Evolutionary conservation across 106 monocot genomes (phyloP).

Genomic region (Dendrobium catenatum): DNA sequence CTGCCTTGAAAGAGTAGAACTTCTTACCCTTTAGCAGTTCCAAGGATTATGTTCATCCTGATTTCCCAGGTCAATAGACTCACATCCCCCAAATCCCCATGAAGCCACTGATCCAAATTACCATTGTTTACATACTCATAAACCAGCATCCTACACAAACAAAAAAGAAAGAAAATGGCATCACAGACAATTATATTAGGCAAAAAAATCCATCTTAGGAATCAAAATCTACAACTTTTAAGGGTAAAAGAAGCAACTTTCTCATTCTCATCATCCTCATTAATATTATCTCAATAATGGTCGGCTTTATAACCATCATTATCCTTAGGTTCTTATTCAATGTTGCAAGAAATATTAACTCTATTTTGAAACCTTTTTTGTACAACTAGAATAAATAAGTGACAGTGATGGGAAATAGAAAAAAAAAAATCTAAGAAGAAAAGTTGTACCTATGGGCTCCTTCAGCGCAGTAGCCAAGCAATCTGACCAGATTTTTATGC

Average conservation of each 20-base stretch:
- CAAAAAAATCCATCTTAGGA: neutral
- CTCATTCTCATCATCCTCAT: too few species aligned
- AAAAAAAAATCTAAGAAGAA: too few species aligned
- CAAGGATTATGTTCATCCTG: constrained; percentile 6
- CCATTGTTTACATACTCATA: constrained; percentile 16
- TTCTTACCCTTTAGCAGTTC: constrained; percentile 29
- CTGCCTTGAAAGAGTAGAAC: neutral
- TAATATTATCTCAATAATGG: too few species aligned
- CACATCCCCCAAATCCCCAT: constrained; percentile 25
- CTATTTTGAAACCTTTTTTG: too few species aligned
- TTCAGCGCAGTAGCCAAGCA: constrained; percentile 33
- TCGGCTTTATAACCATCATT: too few species aligned
- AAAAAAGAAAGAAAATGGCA: constrained; percentile 35
- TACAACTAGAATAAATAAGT: too few species aligned
- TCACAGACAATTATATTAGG: neutral
- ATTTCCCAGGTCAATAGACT: constrained; percentile 28
- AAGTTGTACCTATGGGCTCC: constrained; percentile 21
- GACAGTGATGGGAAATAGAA: too few species aligned
- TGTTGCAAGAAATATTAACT: too few species aligned
- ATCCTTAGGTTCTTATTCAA: too few species aligned
- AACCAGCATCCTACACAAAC: too few species aligned
- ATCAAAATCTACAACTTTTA: too few species aligned
- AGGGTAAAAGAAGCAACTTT: too few species aligned
- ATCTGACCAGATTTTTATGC: constrained; percentile 36
- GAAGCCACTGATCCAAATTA: constrained; percentile 39